Evolutionary conservation across 192 early-diverging fungal species (phyloP), one percentile per base, ranked within the genome.

Genomic region (Coemansia sp.): DNA sequence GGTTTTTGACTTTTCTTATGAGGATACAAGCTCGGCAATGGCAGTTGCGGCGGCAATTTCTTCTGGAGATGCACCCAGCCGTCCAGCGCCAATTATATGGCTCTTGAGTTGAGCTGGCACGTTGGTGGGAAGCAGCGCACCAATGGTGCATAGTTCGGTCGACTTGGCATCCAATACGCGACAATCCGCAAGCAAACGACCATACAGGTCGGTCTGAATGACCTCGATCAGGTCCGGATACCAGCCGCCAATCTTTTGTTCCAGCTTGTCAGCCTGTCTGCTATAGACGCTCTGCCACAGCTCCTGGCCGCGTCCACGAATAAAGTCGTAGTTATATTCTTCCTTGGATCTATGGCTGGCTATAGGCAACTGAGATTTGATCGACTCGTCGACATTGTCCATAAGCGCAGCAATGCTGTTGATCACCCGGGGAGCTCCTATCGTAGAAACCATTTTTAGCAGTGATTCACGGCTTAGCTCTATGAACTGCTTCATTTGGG

Each of bases 41-140:
- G 56, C 56, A 28, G 15, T 54, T 18, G 67, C 60, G 3, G 60
- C 56, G 2, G 46, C 57, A 42, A 71, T 60, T 44, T 64, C 68
- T 1, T 51, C 61, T 3, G 40, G 6, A 3, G 68, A 49, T 3
- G 61, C 68, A 12, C 68, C 68, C 12, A 56, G 39, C 11, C 61
- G 46, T 0, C 53, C 68, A 4, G 68, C 68, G 1, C 67, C 68
- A 6, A 65, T 38, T 0, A 61, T 51, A 21, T 71, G 69, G 58
- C 69, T 71, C 55, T 71, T 71, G 30, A 71, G 69, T 49, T 71
- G 69, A 0, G 58, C 36, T 3, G 69, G 69, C 3, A 71, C 69
- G 21, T 71, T 44, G 18, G 57, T 61, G 6, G 69, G 69, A 6
- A 55, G 38, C 41, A 71, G 49, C 0, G 69, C 53, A 8, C 47